These are phyloP conservation scores for Podosphaera xanthii DNA, from an alignment of 2,329 filamentous ascomycete species.

Conservation along the genomic window DNA sequence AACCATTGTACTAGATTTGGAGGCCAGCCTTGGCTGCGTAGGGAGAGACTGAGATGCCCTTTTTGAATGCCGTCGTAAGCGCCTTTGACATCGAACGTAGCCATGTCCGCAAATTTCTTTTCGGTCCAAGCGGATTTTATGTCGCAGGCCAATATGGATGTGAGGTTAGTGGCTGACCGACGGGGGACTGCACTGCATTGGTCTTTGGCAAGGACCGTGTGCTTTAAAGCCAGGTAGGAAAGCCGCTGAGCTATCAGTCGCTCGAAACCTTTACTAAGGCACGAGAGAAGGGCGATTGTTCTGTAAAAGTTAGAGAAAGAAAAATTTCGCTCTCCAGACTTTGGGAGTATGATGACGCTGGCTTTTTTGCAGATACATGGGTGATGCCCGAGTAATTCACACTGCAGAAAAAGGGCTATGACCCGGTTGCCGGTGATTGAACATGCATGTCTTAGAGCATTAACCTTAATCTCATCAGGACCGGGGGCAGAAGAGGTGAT, in stretches of 20 bases:
- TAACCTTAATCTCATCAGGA: neutral
- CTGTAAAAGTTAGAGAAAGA: neutral
- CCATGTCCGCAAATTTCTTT: neutral
- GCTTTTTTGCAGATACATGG: neutral
- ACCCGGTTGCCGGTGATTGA: neutral
- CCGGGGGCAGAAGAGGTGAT: neutral
- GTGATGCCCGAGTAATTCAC: neutral
- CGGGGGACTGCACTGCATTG: neutral
- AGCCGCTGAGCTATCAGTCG: neutral
- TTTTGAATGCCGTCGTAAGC: neutral
- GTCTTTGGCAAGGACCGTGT: neutral
- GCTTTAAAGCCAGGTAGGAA: neutral
- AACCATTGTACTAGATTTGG: neutral
- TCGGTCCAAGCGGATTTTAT: neutral
- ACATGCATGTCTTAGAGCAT: neutral
- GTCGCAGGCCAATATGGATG: neutral
- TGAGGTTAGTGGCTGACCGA: neutral
- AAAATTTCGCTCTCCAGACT: neutral
- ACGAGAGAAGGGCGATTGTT: neutral
- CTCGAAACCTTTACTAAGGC: neutral
- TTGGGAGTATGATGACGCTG: neutral
- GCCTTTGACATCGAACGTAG: neutral
- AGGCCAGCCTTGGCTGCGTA: neutral
- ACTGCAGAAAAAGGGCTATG: neutral
- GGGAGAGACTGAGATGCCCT: neutral